These are phyloP conservation scores for Neopestalotiopsis rosae DNA, from an alignment of 2,329 filamentous ascomycete species.

Conservation along the genomic window DNA sequence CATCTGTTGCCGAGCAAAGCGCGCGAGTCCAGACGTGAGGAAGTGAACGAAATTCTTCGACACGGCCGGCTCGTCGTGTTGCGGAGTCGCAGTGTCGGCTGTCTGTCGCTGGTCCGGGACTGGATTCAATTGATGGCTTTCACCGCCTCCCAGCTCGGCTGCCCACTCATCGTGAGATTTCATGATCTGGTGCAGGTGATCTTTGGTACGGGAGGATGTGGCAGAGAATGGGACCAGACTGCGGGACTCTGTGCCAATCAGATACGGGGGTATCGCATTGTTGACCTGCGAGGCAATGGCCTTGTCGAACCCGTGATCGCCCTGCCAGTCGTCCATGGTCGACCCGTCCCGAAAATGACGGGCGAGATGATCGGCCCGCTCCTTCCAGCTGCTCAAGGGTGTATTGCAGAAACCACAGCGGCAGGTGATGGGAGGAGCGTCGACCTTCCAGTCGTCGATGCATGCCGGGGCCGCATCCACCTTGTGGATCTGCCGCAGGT, in stretches of 20 bases:
- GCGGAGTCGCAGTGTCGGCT: neutral
- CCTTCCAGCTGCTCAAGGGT: constrained; percentile 31
- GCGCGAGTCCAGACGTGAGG: constrained; percentile 1
- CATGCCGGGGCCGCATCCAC: constrained; percentile 43
- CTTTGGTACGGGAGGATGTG: constrained; percentile 16
- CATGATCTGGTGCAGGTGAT: neutral
- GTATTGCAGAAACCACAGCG: constrained; percentile 37
- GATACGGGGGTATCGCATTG: constrained; percentile 32
- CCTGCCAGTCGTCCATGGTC: constrained; percentile 36
- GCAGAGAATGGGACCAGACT: constrained; percentile 34
- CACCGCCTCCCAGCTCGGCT: neutral
- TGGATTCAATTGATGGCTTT: neutral
- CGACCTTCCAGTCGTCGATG: constrained; percentile 39
- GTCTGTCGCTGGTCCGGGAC: neutral
- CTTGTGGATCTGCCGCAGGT: constrained; percentile 35
- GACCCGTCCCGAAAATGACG: constrained; percentile 33
- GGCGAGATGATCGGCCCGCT: constrained; percentile 34
- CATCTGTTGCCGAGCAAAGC: neutral
- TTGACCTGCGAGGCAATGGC: constrained; percentile 27
- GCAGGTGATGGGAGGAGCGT: constrained; percentile 28
- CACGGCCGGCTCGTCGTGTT: neutral
- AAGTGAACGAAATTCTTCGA: neutral
- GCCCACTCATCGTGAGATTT: neutral
- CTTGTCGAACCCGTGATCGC: constrained; percentile 33
- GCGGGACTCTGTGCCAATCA: constrained; percentile 30